Conservation (phyloP, 2,329 filamentous ascomycete genomes). For the Colletotrichum liriopes region DNA sequence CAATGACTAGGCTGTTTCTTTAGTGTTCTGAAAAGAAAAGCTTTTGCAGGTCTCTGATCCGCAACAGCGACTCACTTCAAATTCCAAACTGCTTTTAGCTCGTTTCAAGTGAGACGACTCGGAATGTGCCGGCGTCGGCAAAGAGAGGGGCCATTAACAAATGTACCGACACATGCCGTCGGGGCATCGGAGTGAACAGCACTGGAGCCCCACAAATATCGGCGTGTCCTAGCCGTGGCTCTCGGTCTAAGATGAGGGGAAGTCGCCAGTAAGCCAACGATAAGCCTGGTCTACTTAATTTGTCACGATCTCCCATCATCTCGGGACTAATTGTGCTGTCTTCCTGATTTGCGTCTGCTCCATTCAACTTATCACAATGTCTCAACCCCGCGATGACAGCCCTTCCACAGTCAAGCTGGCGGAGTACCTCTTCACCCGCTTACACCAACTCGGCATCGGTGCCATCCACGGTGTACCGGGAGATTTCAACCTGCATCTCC, state of each 20-base stretch:
- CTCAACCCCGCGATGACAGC: background rate
- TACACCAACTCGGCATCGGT: slow-evolving; percentile 71
- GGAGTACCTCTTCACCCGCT: slow-evolving; percentile 73
- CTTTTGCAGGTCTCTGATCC: background rate
- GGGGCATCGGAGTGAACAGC: background rate
- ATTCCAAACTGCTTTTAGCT: too few species aligned
- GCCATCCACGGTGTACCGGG: slow-evolving; percentile 69
- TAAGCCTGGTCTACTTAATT: background rate
- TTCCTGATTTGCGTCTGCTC: background rate
- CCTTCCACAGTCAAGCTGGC: slow-evolving; percentile 60
- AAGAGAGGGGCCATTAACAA: background rate
- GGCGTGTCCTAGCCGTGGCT: background rate
- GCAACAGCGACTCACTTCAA: background rate
- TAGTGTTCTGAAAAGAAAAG: background rate
- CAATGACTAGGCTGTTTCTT: background rate
- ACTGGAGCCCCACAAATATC: background rate
- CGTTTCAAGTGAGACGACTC: too few species aligned
- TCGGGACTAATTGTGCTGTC: background rate
- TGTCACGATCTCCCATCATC: background rate
- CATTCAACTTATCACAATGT: background rate
- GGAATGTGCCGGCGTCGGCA: background rate
- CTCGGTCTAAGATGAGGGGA: slow-evolving; percentile 19
- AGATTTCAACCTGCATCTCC: slow-evolving; percentile 56
- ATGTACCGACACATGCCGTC: background rate
- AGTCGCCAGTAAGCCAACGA: background rate